Conservation (phyloP, 805 yeast species). For the Torulaspora delbrueckii region DNA sequence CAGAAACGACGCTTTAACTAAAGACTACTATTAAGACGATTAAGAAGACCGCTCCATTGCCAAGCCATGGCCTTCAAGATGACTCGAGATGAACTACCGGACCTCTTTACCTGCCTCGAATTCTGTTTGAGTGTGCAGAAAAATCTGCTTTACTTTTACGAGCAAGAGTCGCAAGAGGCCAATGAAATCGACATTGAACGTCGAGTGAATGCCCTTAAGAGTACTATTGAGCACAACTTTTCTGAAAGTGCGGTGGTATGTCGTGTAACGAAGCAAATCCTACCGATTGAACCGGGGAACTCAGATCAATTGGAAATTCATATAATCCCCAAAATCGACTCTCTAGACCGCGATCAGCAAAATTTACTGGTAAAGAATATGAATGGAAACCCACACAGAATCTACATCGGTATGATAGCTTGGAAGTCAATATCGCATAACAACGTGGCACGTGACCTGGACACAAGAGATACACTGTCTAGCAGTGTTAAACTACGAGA, state of each 20-base stretch:
- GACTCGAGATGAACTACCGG: conserved; percentile 14
- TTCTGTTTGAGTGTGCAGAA: conserved; percentile 18
- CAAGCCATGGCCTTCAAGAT: background rate
- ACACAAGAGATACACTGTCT: background rate
- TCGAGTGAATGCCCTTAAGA: conserved; percentile 11
- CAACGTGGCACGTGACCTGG: background rate
- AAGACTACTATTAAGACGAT: background rate
- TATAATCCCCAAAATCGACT: conserved; percentile 20
- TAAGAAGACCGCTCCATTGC: no score
- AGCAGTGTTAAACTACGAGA: conserved; percentile 15
- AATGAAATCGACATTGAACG: conserved; percentile 10
- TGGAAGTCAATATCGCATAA: conserved; percentile 6
- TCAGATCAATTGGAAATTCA: conserved; percentile 6
- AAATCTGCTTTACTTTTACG: conserved; percentile 20
- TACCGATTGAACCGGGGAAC: background rate
- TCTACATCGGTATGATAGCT: conserved; percentile 12
- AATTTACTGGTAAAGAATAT: conserved; percentile 13
- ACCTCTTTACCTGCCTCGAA: conserved; percentile 19
- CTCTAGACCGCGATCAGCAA: conserved; percentile 14
- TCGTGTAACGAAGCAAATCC: conserved; percentile 4
- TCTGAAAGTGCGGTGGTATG: conserved; percentile 6
- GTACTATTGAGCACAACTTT: conserved; percentile 8
- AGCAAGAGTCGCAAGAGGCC: conserved; percentile 4
- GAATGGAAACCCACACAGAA: conserved; percentile 1
- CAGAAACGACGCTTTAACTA: background rate